Evolutionary conservation across 257 asterid genomes (phyloP).

Genomic region (Echites panduratus): DNA sequence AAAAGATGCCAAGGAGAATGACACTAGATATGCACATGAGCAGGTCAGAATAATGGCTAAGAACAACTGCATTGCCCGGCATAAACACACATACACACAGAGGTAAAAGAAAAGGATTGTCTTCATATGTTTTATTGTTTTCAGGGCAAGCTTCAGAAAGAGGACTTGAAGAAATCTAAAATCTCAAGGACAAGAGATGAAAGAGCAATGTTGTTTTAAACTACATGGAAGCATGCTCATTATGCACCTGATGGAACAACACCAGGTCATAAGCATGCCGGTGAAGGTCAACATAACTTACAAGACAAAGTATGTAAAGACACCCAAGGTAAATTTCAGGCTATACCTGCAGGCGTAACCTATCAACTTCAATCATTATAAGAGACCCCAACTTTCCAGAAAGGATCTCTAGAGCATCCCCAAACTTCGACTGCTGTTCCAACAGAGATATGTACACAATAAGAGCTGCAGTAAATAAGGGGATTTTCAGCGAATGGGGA

Average conservation of each 20-base stretch:
- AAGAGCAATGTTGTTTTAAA: not conserved
- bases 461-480: constrained; percentile 70
- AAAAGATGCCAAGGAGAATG: not conserved
- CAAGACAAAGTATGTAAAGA: not conserved
- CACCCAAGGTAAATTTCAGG: constrained; percentile 22
- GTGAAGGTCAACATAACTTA: not conserved
- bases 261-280: not conserved
- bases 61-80: not conserved
- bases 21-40: not conserved
- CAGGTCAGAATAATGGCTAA: not conserved
- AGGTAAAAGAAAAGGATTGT: not conserved
- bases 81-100: too few relatives aligned
- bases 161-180: not conserved
- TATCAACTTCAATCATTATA: constrained; percentile 89
- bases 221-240: not conserved
- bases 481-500: constrained; percentile 28
- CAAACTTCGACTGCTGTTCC: constrained; percentile 83
- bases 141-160: not conserved
- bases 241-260: not conserved
- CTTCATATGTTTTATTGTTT: not conserved
- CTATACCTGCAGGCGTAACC: constrained; percentile 82
- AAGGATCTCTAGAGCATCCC: constrained; percentile 80
- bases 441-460: constrained; percentile 71
- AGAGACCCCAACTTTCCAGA: constrained; percentile 89
- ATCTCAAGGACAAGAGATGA: not conserved